Evolutionary conservation across 106 monocot genomes (phyloP).

Genomic region (Agapanthus africanus): DNA sequence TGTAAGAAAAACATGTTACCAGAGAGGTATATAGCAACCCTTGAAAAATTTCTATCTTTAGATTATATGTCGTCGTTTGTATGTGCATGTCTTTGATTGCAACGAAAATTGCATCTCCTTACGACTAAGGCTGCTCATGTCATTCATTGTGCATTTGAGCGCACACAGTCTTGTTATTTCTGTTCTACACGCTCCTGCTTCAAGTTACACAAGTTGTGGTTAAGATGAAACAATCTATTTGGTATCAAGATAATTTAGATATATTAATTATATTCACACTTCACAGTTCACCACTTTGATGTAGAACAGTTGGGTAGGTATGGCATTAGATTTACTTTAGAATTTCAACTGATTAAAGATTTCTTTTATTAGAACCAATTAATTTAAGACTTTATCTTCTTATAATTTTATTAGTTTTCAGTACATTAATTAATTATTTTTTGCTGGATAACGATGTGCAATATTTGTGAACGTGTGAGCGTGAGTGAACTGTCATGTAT

Average conservation of each 20-base stretch:
- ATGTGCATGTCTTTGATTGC: too few relatives aligned
- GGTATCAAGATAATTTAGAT: neutral
- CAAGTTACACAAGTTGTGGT: neutral
- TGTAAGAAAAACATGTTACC: neutral
- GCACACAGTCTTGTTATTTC: neutral
- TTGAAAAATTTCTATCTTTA: neutral
- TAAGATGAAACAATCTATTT: neutral
- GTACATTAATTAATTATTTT: neutral
- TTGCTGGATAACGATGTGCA: neutral
- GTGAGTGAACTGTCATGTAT: neutral
- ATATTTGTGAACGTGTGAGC: neutral
- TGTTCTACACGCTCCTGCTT: neutral
- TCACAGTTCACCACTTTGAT: neutral
- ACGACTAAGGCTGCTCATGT: neutral
- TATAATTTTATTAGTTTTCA: neutral
- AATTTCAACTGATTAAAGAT: neutral
- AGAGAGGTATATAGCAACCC: neutral
- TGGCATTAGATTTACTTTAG: neutral
- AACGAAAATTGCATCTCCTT: neutral
- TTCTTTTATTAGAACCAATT: too few relatives aligned
- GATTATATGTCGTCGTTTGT: neutral
- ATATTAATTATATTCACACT: too few relatives aligned
- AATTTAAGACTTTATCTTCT: too few relatives aligned
- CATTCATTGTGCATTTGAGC: neutral
- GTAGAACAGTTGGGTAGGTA: neutral